Evolutionary conservation across 345 rosid species (phyloP).

Genomic region (Psidium guajava): DNA sequence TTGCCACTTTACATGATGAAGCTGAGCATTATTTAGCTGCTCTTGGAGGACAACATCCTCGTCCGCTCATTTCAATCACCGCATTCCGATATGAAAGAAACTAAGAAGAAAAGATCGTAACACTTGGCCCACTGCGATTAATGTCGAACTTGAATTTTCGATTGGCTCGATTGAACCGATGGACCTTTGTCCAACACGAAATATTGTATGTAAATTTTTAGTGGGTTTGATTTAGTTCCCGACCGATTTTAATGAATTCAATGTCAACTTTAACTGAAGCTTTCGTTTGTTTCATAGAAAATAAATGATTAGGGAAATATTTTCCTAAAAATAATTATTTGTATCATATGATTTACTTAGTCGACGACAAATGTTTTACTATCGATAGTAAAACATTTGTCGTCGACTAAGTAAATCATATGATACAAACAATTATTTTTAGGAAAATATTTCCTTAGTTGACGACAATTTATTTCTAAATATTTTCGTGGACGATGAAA

Average conservation of each 20-base stretch:
- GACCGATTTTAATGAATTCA: neutral
- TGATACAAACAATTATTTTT: too few species aligned
- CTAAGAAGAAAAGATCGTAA: neutral
- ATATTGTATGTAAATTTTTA: neutral
- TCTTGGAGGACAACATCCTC: neutral
- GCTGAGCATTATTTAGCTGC: neutral
- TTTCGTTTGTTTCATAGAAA: neutral
- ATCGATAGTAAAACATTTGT: too few species aligned
- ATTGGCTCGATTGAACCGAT: neutral
- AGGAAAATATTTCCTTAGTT: too few species aligned
- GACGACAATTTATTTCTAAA: neutral
- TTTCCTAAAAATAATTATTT: neutral
- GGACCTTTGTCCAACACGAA: neutral
- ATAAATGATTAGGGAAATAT: neutral
- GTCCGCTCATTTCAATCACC: neutral
- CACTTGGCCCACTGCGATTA: neutral
- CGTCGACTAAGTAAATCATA: too few species aligned
- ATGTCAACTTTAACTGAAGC: neutral
- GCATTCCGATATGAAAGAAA: neutral
- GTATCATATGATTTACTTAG: neutral
- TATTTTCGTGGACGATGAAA: neutral
- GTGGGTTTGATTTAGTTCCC: neutral
- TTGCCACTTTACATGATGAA: neutral
- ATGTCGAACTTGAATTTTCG: neutral
- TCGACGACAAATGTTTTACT: too few species aligned